A percentile compares a stretch with the other conserved stretches of the same genome.
Evolutionary conservation across 2,329 filamentous ascomycete species (phyloP).

Genomic region (Atkinsonella hypoxylon): DNA sequence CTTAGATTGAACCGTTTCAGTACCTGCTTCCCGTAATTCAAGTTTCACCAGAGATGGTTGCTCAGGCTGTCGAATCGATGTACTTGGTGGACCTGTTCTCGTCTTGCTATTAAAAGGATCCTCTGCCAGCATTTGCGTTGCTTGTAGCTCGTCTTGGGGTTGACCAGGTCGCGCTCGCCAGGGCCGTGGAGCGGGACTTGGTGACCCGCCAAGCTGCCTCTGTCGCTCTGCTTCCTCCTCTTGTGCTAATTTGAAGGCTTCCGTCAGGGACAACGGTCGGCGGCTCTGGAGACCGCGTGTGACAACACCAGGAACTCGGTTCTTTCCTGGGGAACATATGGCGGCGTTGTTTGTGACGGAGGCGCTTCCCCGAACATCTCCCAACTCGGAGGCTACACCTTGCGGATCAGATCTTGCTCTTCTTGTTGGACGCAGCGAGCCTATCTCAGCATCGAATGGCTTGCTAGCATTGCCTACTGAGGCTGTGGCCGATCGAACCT

Average conservation of each 20-base stretch:
- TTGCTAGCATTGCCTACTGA: constrained; percentile 4
- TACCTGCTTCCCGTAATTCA: background rate
- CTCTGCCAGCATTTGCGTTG: constrained; percentile 16
- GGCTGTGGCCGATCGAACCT: background rate
- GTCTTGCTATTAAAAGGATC: constrained; percentile 21
- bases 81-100: constrained; percentile 2
- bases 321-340: constrained; percentile 17
- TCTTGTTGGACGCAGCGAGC: constrained; percentile 5
- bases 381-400: constrained; percentile 8
- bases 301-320: constrained; percentile 22
- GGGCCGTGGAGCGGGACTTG: constrained; percentile 37
- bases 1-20: background rate
- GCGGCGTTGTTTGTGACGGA: constrained; percentile 10
- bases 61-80: constrained; percentile 10
- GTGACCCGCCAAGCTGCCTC: constrained; percentile 30
- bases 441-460: background rate
- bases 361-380: background rate
- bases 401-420: constrained; percentile 16
- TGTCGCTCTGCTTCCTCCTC: constrained; percentile 15
- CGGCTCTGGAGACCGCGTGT: constrained; percentile 17
- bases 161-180: constrained; percentile 24
- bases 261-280: constrained; percentile 27
- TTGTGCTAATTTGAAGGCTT: constrained; percentile 27
- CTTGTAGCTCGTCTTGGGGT: constrained; percentile 17
- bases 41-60: background rate